Evolutionary conservation across 768 basidiomycete species (phyloP).

Genomic region (Dacryopinax spathularia): DNA sequence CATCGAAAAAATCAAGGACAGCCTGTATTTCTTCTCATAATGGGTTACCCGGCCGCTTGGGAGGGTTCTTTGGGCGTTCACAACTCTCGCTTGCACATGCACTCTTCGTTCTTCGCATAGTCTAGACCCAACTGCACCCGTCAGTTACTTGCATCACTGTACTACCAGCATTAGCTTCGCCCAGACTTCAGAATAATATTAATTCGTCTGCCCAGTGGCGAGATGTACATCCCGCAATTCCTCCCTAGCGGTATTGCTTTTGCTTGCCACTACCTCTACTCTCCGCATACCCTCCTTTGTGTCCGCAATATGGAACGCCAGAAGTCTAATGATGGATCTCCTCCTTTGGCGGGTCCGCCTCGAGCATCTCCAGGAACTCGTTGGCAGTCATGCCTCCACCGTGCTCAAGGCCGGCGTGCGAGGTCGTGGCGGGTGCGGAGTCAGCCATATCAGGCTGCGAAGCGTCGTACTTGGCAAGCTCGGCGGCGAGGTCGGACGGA

Average conservation of each 20-base stretch:
- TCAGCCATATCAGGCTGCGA: constrained; percentile 42
- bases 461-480: constrained; percentile 74
- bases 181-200: neutral
- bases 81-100: neutral
- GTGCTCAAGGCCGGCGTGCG: constrained; percentile 26
- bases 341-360: constrained; percentile 59
- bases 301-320: neutral
- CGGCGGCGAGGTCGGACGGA: constrained; percentile 73
- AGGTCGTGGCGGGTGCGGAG: constrained; percentile 24
- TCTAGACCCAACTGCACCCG: no score
- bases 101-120: neutral
- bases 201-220: neutral
- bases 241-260: neutral
- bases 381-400: constrained; percentile 45
- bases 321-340: constrained; percentile 38
- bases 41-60: neutral
- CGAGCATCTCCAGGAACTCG: constrained; percentile 64
- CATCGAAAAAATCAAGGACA: constrained; percentile 65
- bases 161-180: neutral
- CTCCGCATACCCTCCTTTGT: neutral
- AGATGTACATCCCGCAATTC: constrained; percentile 2
- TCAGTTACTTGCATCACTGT: neutral
- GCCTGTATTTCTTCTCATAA: constrained; percentile 89
- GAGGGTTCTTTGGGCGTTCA: neutral
- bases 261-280: neutral